Base-by-base conservation (phyloP, 192 early-diverging fungal genomes). In the Dissophora globulifera region DNA sequence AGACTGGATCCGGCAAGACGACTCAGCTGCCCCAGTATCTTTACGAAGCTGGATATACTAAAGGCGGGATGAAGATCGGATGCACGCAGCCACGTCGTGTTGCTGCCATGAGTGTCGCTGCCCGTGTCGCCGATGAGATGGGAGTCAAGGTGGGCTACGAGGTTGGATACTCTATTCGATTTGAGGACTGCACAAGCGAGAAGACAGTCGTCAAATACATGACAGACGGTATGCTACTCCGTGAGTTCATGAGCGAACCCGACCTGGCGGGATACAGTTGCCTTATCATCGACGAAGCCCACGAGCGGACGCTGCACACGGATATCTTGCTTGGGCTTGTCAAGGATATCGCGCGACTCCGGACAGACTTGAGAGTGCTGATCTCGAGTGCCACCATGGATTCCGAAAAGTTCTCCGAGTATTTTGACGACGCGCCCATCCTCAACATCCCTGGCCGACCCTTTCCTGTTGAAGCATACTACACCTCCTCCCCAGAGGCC, bases 341-440 rank as follows among this genome's bases (percentile, higher is more conserved):
- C 59, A 98, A 98, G 75, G 95, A 99, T 86, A 96, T 97, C 76
- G 87, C 92, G 12, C 88, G 96, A 41, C 94, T 96, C 80, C 84
- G 96, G 32, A 93, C 95, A 1, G 96, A 99, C 67, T 81, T 99
- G 26, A 97, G 93, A 64, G 79, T 99, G 23, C 74, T 99, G 27
- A 97, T 99, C 59, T 94, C 96, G 3, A 97, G 95, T 84, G 98
- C 98, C 0, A 99, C 97, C 1, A 93, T 98, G 94, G 91, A 99
- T 69, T 96, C 95, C 5, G 86, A 97, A 67, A 97, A 97, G 83
- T 99, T 99, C 65, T 88, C 93, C 1, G 87, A 91, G 50, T 99
- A 97, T 62, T 99, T 98, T 89, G 96, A 97, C 67, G 91, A 90
- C 48, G 91, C 92, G 0, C 93, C 95, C 7, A 95, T 95, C 35